Evolutionary conservation across 441 rosid genomes (phyloP), one percentile per base, ranked within the genome.

Genomic region (Populus hybrid): DNA sequence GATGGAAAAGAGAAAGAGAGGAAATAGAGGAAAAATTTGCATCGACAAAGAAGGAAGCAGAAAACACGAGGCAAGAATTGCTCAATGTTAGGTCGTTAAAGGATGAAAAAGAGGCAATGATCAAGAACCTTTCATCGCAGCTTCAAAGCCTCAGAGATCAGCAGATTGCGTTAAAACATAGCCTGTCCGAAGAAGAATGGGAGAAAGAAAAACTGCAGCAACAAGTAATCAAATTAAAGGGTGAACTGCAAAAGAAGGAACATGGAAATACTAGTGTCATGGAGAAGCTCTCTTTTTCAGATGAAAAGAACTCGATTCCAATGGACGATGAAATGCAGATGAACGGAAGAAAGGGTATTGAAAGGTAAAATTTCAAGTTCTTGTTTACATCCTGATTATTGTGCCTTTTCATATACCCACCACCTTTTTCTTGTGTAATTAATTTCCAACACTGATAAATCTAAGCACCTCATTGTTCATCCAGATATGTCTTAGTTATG

Each of bases 201-300:
- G 94, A 93, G 90, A 94, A 89, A 71, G 89, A 89, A 77, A 85
- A 74, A 42, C 84, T 89, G 82, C 86, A 81, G 75, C 84, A 90
- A 82, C 90, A 88, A 79, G 79, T 91, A 57, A 77, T 81, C 72
- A 82, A 83, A 57, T 79, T 92, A 75, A 89, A 83, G 80, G 86
- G 81, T n/a, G 90, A 90, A 71, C 79, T 90, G 7, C 81, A 80
- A 78, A 87, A 82, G 78, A 88, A 84, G 84, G 90, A 89, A 86
- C 88, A 90, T 28, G 88, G 81, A 76, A 84, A 85, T 63, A 70
- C 61, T 50, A 75, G 21, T 67, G 2, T 57, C 26, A 74, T 42
- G 23, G 80, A 81, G 69, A 67, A 80, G 63, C 70, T 69, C 46
- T 36, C 77, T 72, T 10, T 64, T 66, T 35, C 61, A 67, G 78